phyloP scores from a whole-genome alignment of 2,329 filamentous ascomycete genomes.

The Polychaeton citri region DNA sequence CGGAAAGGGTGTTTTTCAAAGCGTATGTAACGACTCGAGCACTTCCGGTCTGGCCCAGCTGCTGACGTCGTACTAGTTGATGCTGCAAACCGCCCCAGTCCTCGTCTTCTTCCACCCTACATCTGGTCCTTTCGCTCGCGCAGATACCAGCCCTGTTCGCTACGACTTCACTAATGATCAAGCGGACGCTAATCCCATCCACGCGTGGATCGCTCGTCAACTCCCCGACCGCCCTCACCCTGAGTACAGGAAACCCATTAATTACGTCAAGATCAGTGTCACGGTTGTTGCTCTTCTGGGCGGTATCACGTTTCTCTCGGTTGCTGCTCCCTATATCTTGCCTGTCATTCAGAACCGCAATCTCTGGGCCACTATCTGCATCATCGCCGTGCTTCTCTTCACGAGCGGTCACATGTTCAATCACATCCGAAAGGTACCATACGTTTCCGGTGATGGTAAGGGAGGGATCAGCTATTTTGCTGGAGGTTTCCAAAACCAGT shows the following conservation, averaged over 20 bases:
- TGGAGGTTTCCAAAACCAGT: conserved; percentile 83
- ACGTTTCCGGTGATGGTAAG: conserved; percentile 70
- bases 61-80: conserved; percentile 46
- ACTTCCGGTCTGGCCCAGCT: neutral
- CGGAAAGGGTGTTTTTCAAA: conserved; percentile 74
- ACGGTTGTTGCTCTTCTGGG: conserved; percentile 58
- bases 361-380: conserved; percentile 78
- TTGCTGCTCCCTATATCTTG: conserved; percentile 64
- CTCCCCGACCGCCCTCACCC: conserved; percentile 65
- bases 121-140: conserved; percentile 60
- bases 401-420: conserved; percentile 99
- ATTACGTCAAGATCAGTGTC: conserved; percentile 65
- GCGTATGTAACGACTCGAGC: conserved; percentile 40
- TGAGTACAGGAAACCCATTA: conserved; percentile 67
- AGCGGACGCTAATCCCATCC: conserved; percentile 60
- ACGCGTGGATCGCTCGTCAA: conserved; percentile 65
- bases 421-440: conserved; percentile 90
- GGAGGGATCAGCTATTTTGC: conserved; percentile 88
- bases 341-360: conserved; percentile 82
- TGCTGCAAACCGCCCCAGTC: conserved; percentile 87
- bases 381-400: conserved; percentile 83
- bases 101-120: conserved; percentile 81
- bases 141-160: conserved; percentile 55
- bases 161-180: conserved; percentile 79
- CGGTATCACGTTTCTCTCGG: conserved; percentile 51